Percentiles rank a stretch among this genome's conserved stretches.
Evolutionary conservation across 2,329 filamentous ascomycete species (phyloP).

Genomic region (Hirsutella thompsonii): DNA sequence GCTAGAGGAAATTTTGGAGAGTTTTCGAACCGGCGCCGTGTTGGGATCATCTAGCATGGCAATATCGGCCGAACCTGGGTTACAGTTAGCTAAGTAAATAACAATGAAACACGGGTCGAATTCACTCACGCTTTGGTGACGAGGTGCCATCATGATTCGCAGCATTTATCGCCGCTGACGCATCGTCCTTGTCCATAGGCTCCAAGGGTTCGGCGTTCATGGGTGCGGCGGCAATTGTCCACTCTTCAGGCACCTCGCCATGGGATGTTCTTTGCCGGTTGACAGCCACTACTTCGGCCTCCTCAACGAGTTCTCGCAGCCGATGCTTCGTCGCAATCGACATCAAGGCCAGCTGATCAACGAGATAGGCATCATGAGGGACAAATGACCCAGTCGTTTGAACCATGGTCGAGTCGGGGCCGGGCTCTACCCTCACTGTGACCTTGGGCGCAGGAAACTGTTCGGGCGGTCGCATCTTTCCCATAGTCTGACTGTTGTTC

Average conservation of each 20-base stretch:
- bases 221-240: slow-evolving; percentile 55
- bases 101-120: background rate
- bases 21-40: slow-evolving; percentile 29
- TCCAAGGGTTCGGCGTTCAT: slow-evolving; percentile 26
- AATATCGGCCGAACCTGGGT: slow-evolving; percentile 26
- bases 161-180: slow-evolving; percentile 24
- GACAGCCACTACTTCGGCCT: slow-evolving; percentile 56
- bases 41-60: slow-evolving; percentile 18
- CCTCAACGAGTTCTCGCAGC: slow-evolving; percentile 62
- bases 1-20: slow-evolving; percentile 36
- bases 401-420: slow-evolving; percentile 50
- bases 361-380: slow-evolving; percentile 61
- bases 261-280: slow-evolving; percentile 68
- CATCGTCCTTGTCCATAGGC: slow-evolving; percentile 11
- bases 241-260: slow-evolving; percentile 65
- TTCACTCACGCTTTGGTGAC: slow-evolving; percentile 43
- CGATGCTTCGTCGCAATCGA: slow-evolving; percentile 76
- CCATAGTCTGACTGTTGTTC: slow-evolving; percentile 27
- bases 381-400: slow-evolving; percentile 56
- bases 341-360: slow-evolving; percentile 71
- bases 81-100: slow-evolving; percentile 3
- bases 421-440: slow-evolving; percentile 39
- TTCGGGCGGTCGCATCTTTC: slow-evolving; percentile 34
- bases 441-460: slow-evolving; percentile 39
- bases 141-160: slow-evolving; percentile 40